Evolutionary conservation across 2,329 filamentous ascomycete species (phyloP).

Genomic region (Sclerotiophoma versabilis): DNA sequence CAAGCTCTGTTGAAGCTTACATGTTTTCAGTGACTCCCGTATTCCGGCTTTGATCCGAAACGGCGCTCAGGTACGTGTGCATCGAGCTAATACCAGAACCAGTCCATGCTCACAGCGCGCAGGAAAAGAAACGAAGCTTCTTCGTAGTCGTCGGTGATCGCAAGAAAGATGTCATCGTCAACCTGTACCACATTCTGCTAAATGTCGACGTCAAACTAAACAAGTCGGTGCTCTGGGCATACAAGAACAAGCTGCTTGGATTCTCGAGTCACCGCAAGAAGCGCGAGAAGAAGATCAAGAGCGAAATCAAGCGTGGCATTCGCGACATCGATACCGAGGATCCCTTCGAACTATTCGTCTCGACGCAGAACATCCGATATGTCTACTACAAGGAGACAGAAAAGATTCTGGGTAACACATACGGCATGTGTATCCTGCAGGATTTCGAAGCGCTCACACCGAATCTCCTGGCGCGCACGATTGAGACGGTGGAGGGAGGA

Average conservation of each 20-base stretch:
- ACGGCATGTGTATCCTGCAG: slow-evolving; percentile 97
- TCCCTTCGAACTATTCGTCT: slow-evolving; percentile 96
- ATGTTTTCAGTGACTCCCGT: slow-evolving; percentile 41
- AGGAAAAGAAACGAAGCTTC: slow-evolving; percentile 96
- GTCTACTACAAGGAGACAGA: slow-evolving; percentile 99
- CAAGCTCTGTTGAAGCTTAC: slow-evolving; percentile 20
- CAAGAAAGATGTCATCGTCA: slow-evolving; percentile 95
- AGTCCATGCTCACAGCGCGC: slow-evolving; percentile 20
- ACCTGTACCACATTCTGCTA: slow-evolving; percentile 92
- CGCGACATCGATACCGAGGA: slow-evolving; percentile 92
- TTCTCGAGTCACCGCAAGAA: slow-evolving; percentile 97
- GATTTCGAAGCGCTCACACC: slow-evolving; percentile 98
- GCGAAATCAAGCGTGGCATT: slow-evolving; percentile 93
- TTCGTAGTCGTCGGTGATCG: slow-evolving; percentile 95
- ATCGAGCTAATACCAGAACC: background rate
- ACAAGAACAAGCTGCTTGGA: slow-evolving; percentile 95
- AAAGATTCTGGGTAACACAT: slow-evolving; percentile 97
- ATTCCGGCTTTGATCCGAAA: slow-evolving; percentile 52
- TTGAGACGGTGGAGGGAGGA: slow-evolving; percentile 97
- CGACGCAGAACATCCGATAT: slow-evolving; percentile 96
- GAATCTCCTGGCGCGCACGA: slow-evolving; percentile 91
- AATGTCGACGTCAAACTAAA: slow-evolving; percentile 90
- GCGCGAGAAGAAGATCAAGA: slow-evolving; percentile 97
- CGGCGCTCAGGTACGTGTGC: slow-evolving; percentile 43
- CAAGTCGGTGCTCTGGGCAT: slow-evolving; percentile 97